Evolutionary conservation across 305 asterid genomes (phyloP).

Genomic region (Solanum chacoense): DNA sequence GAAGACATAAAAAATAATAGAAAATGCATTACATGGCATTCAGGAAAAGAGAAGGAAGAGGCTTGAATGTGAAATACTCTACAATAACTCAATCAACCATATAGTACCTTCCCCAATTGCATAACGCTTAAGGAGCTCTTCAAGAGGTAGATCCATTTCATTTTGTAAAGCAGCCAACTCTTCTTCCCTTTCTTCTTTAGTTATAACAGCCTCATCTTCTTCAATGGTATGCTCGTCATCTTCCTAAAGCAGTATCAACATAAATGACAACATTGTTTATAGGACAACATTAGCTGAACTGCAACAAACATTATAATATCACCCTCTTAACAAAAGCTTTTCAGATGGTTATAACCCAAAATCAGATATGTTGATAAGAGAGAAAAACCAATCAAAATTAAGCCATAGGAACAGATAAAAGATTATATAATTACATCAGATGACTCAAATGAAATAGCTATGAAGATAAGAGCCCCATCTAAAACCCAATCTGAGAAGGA

Average conservation of each 20-base stretch:
- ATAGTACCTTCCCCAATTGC: slow-evolving; percentile 44
- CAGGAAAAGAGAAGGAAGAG: neutral
- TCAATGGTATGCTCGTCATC: slow-evolving; percentile 97
- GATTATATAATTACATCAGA: neutral
- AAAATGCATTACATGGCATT: neutral
- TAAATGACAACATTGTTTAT: slow-evolving; percentile 22
- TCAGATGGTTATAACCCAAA: neutral
- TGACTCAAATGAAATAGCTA: neutral
- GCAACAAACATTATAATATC: neutral
- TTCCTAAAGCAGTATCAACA: slow-evolving; percentile 50
- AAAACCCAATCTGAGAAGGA: neutral
- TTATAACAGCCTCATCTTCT: slow-evolving; percentile 89
- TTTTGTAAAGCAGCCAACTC: slow-evolving; percentile 73
- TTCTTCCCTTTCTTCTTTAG: slow-evolving; percentile 92
- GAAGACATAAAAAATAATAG: neutral
- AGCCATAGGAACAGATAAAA: neutral
- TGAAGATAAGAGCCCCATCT: neutral
- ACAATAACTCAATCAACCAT: neutral
- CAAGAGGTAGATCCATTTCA: slow-evolving; percentile 86
- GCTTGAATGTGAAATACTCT: neutral
- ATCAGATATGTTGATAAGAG: neutral
- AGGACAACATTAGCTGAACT: slow-evolving; percentile 6
- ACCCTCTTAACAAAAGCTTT: slow-evolving; percentile 3
- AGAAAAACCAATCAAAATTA: neutral
- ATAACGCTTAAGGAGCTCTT: slow-evolving; percentile 77